Base-by-base conservation (phyloP, 176 grass and related monocot genomes). In the Aegilops umbellulata region DNA sequence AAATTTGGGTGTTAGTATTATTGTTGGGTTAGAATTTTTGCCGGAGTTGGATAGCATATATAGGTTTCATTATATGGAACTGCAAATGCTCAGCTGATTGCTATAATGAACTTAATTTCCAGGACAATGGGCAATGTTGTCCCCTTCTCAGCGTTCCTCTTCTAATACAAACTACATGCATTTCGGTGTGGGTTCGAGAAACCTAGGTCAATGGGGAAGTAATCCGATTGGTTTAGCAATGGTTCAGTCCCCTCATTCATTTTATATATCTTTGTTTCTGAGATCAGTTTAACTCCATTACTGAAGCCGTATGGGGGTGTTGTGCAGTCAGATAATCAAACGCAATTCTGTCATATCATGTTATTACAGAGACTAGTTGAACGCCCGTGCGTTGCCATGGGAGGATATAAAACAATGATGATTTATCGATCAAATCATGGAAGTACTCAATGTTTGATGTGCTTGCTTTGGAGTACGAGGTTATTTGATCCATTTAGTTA, bases 1-100 rank as follows among this genome's bases (percentile, higher is more conserved):
- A 77, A 74, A 7, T 72, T 74, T 39, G 23, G 22, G 32, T 80
- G 8, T 36, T 38, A 60, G 6, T 26, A 65, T n/a, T 76, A 8
- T 83, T 10, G 7, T 25, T 87, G 27, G 36, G 15, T 41, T 69
- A 34, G 13, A 79, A 60, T 16, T 78, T 88, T 11, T 24, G 15
- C 65, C 35, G 22, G 19, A 68, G 22, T 61, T 83, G 83, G 61
- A 51, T 3, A 77, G 16, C 39, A 61, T 72, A 72, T 69, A 39
- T 63, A 61, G 3, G 9, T 70, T 62, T 55, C 29, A 32, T 60
- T 22, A 61, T 77, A 55, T 77, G 74, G 70, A 69, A 77, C 22
- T 69, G 71, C 46, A 77, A 82, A 60, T 76, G 46, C 12, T 61
- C 11, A 74, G n/a, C 60, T 63, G 15, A 64, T 75, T 26, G 61